Evolutionary conservation across 2,329 filamentous ascomycete species (phyloP), one percentile per base, ranked within the genome.

Genomic region (Truncatella angustata): DNA sequence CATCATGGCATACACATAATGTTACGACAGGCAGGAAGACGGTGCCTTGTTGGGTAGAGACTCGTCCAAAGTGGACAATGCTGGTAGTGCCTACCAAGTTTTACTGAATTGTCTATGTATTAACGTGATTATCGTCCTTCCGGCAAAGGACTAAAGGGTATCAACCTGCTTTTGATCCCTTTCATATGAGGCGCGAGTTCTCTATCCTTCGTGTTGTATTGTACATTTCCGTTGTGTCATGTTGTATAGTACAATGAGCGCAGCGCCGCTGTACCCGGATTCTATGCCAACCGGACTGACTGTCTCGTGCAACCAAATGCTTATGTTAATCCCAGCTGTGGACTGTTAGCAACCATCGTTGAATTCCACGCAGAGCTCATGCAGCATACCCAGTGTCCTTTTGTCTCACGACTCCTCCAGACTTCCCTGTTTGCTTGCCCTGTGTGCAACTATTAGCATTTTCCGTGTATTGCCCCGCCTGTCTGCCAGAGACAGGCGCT

Each of bases 311-410:
- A 12, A n/a, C 7, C 36, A n/a, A n/a, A n/a, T n/a, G n/a, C n/a
- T n/a, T n/a, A n/a, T n/a, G n/a, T n/a, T 50, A 45, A 51, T 67
- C 63, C 67, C 60, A 68, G 43, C 67, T 69, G 50, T 1, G 35
- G 26, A 23, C 6, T 35, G 43, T 59, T 44, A 61, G 57, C 30
- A 35, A 10, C 12, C 11, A 18, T 21, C 11, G 12, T 9, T 12
- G n/a, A 16, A n/a, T 35, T 5, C 46, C 43, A 32, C 30, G 24
- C 30, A 54, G 12, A 30, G 24, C n/a, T 34, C 14, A 35, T n/a
- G n/a, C n/a, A n/a, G n/a, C 66, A 74, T 74, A 91, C 87, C 89
- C 89, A 58, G 82, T 84, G 58, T 93, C 87, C 73, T 90, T 93
- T 71, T 91, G 86, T 67, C 90, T 80, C 50, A 86, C 73, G 56